Conservation (phyloP, 768 basidiomycete genomes). For the Lactarius vividus region DNA sequence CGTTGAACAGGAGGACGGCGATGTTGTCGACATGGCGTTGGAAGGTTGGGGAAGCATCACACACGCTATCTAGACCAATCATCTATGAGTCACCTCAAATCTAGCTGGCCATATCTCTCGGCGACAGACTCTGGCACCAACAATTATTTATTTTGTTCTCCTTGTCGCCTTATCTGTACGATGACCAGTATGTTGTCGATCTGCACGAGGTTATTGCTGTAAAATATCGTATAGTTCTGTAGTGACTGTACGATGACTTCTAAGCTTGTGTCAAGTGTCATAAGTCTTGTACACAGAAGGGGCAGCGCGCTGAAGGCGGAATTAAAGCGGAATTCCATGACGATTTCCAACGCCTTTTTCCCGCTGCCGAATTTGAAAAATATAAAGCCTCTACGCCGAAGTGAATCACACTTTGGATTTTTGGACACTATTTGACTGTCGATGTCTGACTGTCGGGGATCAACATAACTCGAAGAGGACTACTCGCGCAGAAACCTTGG, state of each 20-base stretch:
- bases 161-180: conserved; percentile 13
- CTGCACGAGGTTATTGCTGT: conserved; percentile 8
- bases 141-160: conserved; percentile 1
- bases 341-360: not conserved
- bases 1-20: conserved; percentile 10
- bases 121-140: conserved; percentile 8
- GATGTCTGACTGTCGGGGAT: not conserved
- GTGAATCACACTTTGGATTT: not conserved
- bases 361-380: not conserved
- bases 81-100: conserved; percentile 12
- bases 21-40: conserved; percentile 16
- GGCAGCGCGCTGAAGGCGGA: not conserved
- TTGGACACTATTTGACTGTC: not conserved
- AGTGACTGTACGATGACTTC: not conserved
- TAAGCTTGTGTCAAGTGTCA: too few species aligned
- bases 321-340: not conserved
- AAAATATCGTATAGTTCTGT: conserved; percentile 4
- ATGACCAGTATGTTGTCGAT: conserved; percentile 9
- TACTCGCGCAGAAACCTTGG: not conserved
- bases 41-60: conserved; percentile 12
- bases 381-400: not conserved
- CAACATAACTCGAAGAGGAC: not conserved
- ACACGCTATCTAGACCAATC: conserved; percentile 10
- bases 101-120: conserved; percentile 1
- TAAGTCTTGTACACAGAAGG: too few species aligned